Evolutionary conservation across 2,329 filamentous ascomycete genomes (phyloP), one percentile per base, ranked within the genome.

Genomic region (Colletotrichum coccodes): DNA sequence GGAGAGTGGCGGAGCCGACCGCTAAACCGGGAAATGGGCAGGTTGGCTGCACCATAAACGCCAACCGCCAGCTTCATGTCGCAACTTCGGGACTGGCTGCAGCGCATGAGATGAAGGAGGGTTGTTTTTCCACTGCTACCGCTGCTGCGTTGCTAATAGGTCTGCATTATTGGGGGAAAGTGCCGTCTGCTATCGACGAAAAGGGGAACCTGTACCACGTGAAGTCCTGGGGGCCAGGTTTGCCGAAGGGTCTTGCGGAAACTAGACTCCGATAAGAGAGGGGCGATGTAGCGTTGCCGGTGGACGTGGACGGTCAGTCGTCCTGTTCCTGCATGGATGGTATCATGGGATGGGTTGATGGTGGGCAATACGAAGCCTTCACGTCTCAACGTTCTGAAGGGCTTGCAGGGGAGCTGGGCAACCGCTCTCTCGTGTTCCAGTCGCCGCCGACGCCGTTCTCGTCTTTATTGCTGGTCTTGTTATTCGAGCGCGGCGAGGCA

Each of bases 281-380:
- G 65, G 65, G 61, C 65, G 65, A 68, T 68, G 65, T 42, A 60
- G 65, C 65, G 65, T 44, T 68, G 40, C 61, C 42, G 65, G 65
- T 68, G 65, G 54, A 42, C 14, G 53, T 47, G 54, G 38, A 53
- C 49, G 61, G 61, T 54, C 36, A 28, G 60, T 32, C 60, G 32
- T 65, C 61, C 62, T 60, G 42, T 60, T 49, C 57, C 56, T 58
- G 60, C 60, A 59, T 64, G 53, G 8, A 59, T 68, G 28, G 47
- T 47, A 68, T 68, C 54, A 68, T 49, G 56, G 42, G 26, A 60
- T 30, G 49, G 46, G 32, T 30, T 49, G 47, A 26, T n/a, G 32
- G 36, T 34, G 56, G 49, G 26, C 14, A 32, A 21, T n/a, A 32
- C n/a, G n/a, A 44, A 34, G 21, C 36, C 16, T 49, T 30, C 28